These are phyloP conservation scores for Angomonas ambiguus DNA, from an alignment of 208 protist species.

Conservation along the genomic window DNA sequence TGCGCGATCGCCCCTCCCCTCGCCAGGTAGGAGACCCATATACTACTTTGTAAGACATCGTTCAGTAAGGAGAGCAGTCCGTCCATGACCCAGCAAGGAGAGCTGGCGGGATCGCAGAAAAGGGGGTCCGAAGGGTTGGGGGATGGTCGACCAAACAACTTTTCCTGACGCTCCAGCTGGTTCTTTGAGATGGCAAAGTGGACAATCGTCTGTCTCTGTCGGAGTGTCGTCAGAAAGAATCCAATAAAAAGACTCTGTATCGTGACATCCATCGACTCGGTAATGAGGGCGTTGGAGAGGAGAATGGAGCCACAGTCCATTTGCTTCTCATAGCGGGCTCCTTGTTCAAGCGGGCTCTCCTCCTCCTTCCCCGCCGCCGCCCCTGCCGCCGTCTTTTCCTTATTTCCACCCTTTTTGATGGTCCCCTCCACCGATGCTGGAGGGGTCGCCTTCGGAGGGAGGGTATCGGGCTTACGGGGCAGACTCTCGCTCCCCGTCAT, in stretches of 20 bases:
- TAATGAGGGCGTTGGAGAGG: constrained; percentile 61
- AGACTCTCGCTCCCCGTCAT: constrained; percentile 36
- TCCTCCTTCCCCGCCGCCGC: background rate
- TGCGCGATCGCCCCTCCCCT: constrained; percentile 54
- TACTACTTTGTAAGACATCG: constrained; percentile 59
- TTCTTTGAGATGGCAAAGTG: constrained; percentile 36
- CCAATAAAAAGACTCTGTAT: constrained; percentile 45
- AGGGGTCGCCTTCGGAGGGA: constrained; percentile 3
- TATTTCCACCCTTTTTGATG: background rate
- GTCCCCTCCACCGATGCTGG: constrained; percentile 6
- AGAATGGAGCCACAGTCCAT: constrained; percentile 46
- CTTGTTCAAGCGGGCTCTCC: background rate
- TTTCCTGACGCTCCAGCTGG: background rate
- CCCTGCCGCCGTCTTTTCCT: background rate
- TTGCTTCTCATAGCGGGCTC: constrained; percentile 18
- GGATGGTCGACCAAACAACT: background rate
- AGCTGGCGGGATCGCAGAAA: constrained; percentile 29
- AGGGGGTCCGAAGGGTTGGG: background rate
- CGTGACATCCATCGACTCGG: constrained; percentile 62
- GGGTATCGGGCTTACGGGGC: background rate
- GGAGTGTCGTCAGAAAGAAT: constrained; percentile 33
- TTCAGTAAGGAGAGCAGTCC: constrained; percentile 48
- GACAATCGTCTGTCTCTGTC: constrained; percentile 43
- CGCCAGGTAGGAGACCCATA: constrained; percentile 69
- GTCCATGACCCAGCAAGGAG: constrained; percentile 66